A percentile compares a stretch with the other conserved stretches of the same genome.
Evolutionary conservation across 2,329 filamentous ascomycete genomes (phyloP).

Genomic region (Botrytis paeoniae): DNA sequence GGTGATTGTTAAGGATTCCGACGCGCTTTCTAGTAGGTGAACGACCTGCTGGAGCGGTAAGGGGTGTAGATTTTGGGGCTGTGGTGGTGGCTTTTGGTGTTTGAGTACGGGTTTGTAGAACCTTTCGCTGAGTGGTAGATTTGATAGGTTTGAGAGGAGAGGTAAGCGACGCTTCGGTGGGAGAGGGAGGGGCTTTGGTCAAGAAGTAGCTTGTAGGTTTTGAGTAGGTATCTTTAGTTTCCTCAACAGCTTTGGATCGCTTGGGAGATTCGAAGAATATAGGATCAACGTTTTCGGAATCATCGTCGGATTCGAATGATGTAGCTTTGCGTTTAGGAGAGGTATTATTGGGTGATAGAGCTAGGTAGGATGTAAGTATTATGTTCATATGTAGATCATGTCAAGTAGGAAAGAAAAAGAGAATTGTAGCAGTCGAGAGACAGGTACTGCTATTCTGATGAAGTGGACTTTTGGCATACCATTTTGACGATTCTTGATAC

Average conservation of each 20-base stretch:
- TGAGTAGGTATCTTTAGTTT: background rate
- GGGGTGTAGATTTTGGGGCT: conserved; percentile 50
- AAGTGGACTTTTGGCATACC: conserved; percentile 44
- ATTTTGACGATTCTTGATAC: conserved; percentile 75
- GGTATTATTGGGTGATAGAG: conserved; percentile 18
- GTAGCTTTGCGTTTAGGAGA: conserved; percentile 57
- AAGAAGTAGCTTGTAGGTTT: conserved; percentile 31
- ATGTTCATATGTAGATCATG: conserved; percentile 19
- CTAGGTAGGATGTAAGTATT: conserved; percentile 29
- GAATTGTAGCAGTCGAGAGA: background rate
- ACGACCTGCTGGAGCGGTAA: conserved; percentile 71
- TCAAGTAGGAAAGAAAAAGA: background rate
- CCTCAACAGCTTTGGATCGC: conserved; percentile 39
- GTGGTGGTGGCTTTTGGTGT: conserved; percentile 44
- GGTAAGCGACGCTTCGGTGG: conserved; percentile 30
- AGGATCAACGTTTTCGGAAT: conserved; percentile 63
- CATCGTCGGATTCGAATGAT: conserved; percentile 44
- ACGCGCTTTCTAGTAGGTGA: conserved; percentile 75
- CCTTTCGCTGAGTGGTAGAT: conserved; percentile 35
- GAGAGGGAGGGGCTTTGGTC: conserved; percentile 37
- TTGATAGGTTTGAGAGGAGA: conserved; percentile 28
- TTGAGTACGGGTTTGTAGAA: conserved; percentile 54
- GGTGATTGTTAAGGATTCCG: conserved; percentile 66
- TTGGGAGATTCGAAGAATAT: conserved; percentile 50
- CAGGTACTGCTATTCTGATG: conserved; percentile 1